Conservation (phyloP, 208 protist species). For the Crithidia fasciculata region DNA sequence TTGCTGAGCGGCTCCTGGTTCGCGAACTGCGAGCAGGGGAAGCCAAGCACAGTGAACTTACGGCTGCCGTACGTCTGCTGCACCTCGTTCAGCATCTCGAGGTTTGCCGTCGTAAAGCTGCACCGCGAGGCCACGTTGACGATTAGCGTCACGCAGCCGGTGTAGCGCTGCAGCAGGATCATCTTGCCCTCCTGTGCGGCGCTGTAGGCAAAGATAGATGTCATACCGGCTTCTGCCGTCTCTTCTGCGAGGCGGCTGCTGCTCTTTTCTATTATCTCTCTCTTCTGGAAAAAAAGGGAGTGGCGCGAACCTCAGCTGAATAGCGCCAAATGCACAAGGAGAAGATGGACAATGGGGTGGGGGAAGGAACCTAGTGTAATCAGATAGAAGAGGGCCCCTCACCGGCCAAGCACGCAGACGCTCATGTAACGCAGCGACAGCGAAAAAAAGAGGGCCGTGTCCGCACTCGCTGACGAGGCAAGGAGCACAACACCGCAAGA, state of each 20-base stretch:
- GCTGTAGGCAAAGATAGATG: conserved; percentile 38
- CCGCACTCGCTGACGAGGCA: too few species aligned
- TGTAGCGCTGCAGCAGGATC: conserved; percentile 48
- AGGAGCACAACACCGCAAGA: too few species aligned
- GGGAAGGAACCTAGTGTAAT: too few species aligned
- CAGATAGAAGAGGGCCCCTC: too few species aligned
- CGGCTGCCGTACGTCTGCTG: conserved; percentile 36
- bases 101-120: conserved; percentile 50
- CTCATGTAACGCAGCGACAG: too few species aligned
- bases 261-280: conserved; percentile 5
- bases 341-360: too few species aligned
- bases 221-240: neutral
- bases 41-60: conserved; percentile 60
- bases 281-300: too few species aligned
- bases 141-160: conserved; percentile 53
- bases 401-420: too few species aligned
- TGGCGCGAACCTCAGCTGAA: too few species aligned
- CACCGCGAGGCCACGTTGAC: conserved; percentile 76
- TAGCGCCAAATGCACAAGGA: too few species aligned
- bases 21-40: conserved; percentile 70
- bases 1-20: conserved; percentile 65
- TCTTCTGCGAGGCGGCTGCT: neutral
- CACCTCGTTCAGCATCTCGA: conserved; percentile 52
- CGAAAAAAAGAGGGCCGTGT: too few species aligned
- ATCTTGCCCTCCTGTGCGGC: conserved; percentile 34